Percentiles rank a stretch among this genome's conserved stretches.
Evolutionary conservation across 208 protist species (phyloP).

Genomic region (Trichomonas vaginalis): DNA sequence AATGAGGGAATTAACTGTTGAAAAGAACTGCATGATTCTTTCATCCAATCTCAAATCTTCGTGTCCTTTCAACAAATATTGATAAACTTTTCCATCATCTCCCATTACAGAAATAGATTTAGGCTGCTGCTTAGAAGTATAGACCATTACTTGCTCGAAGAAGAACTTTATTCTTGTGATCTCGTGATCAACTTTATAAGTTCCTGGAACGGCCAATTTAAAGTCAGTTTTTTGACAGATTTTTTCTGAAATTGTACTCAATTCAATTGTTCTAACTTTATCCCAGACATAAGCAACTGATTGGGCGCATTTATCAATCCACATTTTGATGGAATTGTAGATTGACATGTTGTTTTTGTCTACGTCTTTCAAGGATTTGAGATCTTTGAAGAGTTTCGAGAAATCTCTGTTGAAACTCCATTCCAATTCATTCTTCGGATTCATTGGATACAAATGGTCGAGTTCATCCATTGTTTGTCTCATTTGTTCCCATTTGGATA

Average conservation of each 20-base stretch:
- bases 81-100: slow-evolving; percentile 4
- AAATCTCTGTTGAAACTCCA: too few relatives aligned
- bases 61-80: slow-evolving; percentile 16
- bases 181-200: background rate
- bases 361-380: too few relatives aligned
- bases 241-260: background rate
- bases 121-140: background rate
- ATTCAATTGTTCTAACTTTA: background rate
- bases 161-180: background rate
- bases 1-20: background rate
- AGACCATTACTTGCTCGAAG: background rate
- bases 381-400: background rate
- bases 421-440: background rate
- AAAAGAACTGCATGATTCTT: slow-evolving; percentile 19
- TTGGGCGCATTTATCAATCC: background rate
- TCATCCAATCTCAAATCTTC: slow-evolving; percentile 13
- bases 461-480: background rate
- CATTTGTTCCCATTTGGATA: background rate
- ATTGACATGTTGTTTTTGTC: background rate
- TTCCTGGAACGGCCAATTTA: background rate
- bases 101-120: background rate
- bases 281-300: background rate
- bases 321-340: background rate
- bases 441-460: background rate
- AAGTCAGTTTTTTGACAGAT: background rate